phyloP scores from a whole-genome alignment of 1,284 basidiomycete species.

The Sanghuangporus weigelae region DNA sequence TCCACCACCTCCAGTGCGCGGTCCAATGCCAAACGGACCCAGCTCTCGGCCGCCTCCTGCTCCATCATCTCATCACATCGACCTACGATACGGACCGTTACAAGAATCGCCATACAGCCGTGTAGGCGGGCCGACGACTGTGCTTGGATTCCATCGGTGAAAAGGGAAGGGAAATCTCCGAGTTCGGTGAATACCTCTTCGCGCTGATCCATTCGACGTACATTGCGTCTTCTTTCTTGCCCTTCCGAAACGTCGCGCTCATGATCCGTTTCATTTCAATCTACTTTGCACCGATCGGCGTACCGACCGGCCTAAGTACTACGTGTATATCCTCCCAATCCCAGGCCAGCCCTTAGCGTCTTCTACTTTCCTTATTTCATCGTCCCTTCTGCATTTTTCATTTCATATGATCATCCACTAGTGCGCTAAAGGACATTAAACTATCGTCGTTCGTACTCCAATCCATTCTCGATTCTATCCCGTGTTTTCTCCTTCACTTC shows the following conservation, averaged over 20 bases:
- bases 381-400: not conserved
- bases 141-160: conserved; percentile 65
- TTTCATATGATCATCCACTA: not conserved
- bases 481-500: not conserved
- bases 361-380: not conserved
- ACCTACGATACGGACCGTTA: conserved; percentile 59
- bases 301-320: too few species aligned
- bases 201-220: not conserved
- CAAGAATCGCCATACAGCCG: conserved; percentile 63
- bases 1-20: not conserved
- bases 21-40: conserved; percentile 6
- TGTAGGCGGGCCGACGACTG: conserved; percentile 55
- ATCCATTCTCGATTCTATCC: not conserved
- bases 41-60: conserved; percentile 7
- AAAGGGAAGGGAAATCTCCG: not conserved
- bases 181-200: not conserved
- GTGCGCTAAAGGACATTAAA: too few species aligned
- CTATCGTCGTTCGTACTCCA: not conserved
- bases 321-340: too few species aligned
- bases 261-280: too few species aligned
- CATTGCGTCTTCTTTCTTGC: not conserved
- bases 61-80: conserved; percentile 22
- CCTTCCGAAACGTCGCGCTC: too few species aligned
- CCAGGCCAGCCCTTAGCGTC: not conserved
- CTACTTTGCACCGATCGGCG: too few species aligned